A percentile compares a stretch with the other conserved stretches of the same genome.
These are phyloP conservation scores for Aspergillus egyptiacus DNA, from an alignment of 495 filamentous ascomycete genomes.

Conservation along the genomic window DNA sequence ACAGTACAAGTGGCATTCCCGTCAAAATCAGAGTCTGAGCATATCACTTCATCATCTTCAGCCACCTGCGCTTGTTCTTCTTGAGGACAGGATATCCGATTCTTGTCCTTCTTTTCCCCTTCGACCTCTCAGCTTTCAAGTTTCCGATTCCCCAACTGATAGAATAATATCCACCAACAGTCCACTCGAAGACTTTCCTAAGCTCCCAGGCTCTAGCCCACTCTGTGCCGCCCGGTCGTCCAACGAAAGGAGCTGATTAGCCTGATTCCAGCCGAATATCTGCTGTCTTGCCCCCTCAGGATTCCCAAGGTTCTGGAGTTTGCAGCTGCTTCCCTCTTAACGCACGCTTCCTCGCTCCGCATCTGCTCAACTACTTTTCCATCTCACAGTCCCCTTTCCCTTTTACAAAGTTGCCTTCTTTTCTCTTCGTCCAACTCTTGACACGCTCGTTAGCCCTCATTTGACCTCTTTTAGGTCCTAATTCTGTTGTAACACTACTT, in stretches of 20 bases:
- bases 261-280: no score
- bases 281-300: background rate
- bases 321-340: constrained; percentile 1
- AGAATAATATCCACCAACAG: constrained; percentile 9
- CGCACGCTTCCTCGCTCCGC: background rate
- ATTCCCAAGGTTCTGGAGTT: no score
- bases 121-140: background rate
- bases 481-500: constrained; percentile 7
- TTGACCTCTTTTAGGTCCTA: constrained; percentile 13
- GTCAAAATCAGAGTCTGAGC: background rate
- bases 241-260: constrained; percentile 9
- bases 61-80: constrained; percentile 8
- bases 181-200: background rate
- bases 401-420: constrained; percentile 14
- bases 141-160: background rate
- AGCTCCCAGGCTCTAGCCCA: background rate
- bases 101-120: constrained; percentile 11
- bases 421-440: constrained; percentile 25
- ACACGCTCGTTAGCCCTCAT: constrained; percentile 29
- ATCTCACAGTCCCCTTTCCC: constrained; percentile 8
- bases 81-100: constrained; percentile 1
- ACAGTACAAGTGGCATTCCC: background rate
- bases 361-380: constrained; percentile 2
- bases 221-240: constrained; percentile 13
- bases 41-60: constrained; percentile 12